These are phyloP conservation scores for Pseudonectria foliicola DNA, from an alignment of 2,329 filamentous ascomycete genomes.

Conservation along the genomic window DNA sequence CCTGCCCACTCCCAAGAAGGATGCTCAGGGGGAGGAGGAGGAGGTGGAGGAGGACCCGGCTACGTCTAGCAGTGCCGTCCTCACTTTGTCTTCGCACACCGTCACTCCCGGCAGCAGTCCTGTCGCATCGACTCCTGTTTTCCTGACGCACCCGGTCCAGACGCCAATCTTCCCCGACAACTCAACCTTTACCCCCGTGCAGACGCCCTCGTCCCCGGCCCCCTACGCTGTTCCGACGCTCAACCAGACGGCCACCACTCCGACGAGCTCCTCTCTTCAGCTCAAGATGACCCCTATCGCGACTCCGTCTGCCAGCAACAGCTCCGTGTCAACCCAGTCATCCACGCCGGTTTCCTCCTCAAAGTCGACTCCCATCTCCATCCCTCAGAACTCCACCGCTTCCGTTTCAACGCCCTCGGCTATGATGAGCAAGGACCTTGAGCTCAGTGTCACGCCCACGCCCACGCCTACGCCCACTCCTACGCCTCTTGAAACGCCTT, in stretches of 20 bases:
- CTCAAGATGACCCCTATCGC: constrained; percentile 7
- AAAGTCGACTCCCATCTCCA: too few species aligned
- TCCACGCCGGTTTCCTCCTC: too few species aligned
- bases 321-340: neutral
- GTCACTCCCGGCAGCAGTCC: too few species aligned
- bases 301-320: neutral
- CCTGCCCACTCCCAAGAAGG: too few species aligned
- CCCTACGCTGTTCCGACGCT: neutral
- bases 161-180: constrained; percentile 1
- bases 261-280: constrained; percentile 7
- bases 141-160: too few species aligned
- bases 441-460: constrained; percentile 1
- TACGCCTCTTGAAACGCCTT: constrained; percentile 1
- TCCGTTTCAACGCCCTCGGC: neutral
- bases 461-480: neutral
- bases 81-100: too few species aligned
- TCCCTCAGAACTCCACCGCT: too few species aligned
- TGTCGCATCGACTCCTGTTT: too few species aligned
- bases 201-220: constrained; percentile 1
- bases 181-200: constrained; percentile 2
- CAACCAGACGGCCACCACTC: neutral
- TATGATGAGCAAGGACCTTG: constrained; percentile 1
- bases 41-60: too few species aligned
- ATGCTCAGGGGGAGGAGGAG: too few species aligned
- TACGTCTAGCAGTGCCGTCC: too few species aligned